Evolutionary conservation across 495 filamentous ascomycete species (phyloP).

Genomic region (Penicillium daleae): DNA sequence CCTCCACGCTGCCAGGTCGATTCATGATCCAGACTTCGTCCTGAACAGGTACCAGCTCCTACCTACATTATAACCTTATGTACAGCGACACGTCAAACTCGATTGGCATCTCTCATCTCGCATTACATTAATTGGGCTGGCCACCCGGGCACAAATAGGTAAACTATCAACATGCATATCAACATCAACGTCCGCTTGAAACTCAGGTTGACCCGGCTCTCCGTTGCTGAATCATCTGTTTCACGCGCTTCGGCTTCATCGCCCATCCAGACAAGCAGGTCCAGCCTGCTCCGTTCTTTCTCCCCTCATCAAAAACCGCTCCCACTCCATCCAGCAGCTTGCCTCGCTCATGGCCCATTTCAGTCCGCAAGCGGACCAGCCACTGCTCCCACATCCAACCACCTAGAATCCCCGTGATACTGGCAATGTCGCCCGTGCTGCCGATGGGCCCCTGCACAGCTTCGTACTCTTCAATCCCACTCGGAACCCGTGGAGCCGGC

Average conservation of each 20-base stretch:
- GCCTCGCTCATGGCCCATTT: constrained; percentile 71
- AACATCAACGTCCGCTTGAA: not conserved
- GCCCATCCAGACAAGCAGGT: constrained; percentile 86
- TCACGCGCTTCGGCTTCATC: constrained; percentile 69
- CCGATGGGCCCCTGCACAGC: constrained; percentile 72
- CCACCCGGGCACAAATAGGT: constrained; percentile 25
- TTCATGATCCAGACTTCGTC: no score
- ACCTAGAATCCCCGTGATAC: constrained; percentile 78
- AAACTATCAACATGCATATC: constrained; percentile 13
- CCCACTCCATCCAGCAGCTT: constrained; percentile 76
- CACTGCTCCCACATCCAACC: constrained; percentile 96
- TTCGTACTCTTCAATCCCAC: constrained; percentile 51
- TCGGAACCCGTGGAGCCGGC: constrained; percentile 57
- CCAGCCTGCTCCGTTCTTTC: constrained; percentile 79
- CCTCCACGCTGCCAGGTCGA: no score
- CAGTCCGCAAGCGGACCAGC: constrained; percentile 83
- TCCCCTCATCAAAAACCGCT: constrained; percentile 81
- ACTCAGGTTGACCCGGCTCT: not conserved
- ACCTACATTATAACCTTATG: not conserved
- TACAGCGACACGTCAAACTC: not conserved
- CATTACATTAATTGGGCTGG: constrained; percentile 29
- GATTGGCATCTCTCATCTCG: constrained; percentile 23
- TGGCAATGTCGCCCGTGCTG: constrained; percentile 72
- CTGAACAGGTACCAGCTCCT: no score
- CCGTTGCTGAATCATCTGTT: constrained; percentile 10